Evolutionary conservation across 2,329 filamentous ascomycete species (phyloP), one percentile per base, ranked within the genome.

Genomic region (Epichloe typhina): DNA sequence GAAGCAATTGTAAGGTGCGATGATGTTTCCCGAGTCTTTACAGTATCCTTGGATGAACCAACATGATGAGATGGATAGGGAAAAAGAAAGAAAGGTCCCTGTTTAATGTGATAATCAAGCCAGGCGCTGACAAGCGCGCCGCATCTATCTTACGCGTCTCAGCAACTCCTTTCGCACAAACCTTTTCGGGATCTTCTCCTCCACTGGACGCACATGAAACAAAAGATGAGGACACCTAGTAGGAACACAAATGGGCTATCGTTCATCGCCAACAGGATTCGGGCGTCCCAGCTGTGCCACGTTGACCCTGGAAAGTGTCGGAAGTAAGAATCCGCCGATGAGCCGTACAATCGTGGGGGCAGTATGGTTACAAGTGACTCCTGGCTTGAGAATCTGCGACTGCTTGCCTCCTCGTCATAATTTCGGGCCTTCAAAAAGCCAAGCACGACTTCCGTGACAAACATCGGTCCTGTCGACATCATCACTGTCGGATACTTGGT

Each of bases 401-500:
- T 23, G 36, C 46, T 15, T 4, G 36, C 15, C 3, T 4, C 11
- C 19, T 39, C 13, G 9, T 23, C 38, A 36, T 23, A 26, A 37
- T 6, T n/a, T 38, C 4, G 38, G 8, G 23, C 4, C 19, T 37
- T 42, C 15, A 50, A 7, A 15, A 50, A 50, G 15, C 19, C n/a
- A 15, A 50, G 17, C 17, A 44, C 8, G 7, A 50, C 26, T 13
- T 37, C 23, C 38, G 48, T 50, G 39, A 50, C 40, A 45, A 50
- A 50, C 33, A 50, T 38, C 5, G 48, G 48, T 19, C 48, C 48
- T 13, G 40, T 50, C 0, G 48, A 50, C 48, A 50, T 50, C 48
- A 50, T 50, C 6, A 50, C 48, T 8, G 48, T 50, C 19, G 48
- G 48, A 44, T 50, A 50, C 41, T 50, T 44, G 48, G 40, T 50